Base-by-base conservation (phyloP, 2,329 filamentous ascomycete species). In the Ceratocystis ficicola region DNA sequence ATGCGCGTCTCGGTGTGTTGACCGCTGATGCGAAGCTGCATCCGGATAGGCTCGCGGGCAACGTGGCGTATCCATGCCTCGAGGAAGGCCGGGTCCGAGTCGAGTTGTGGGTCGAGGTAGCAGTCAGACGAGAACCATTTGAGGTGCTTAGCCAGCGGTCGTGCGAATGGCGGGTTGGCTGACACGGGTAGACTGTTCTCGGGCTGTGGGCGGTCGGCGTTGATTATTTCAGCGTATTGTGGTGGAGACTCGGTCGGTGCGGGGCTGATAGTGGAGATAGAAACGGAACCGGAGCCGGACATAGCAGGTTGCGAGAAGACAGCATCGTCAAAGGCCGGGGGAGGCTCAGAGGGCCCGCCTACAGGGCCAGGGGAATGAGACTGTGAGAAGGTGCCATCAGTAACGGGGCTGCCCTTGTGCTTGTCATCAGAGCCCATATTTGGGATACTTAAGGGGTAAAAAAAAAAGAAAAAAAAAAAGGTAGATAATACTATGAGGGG, bases 21-120 rank as follows among this genome's bases (percentile, higher is more conserved):
- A 64, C 84, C 84, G 41, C 76, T 74, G 52, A 86, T 73, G 61
- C 76, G 77, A 7, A 85, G 76, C 63, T 75, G 78, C 0, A 80
- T 79, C n/a, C 81, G 77, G 0, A 83, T 83, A 3, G 83, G 83
- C 8, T 76, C 71, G 32, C 70, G 70, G 30, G 80, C 76, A 59
- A 81, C 78, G 5, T 72, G 69, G 0, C 70, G 70, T 68, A 85
- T 73, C 68, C 81, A 77, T 12, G 71, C 67, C 66, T 80, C 74
- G 22, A 85, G 76, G 28, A 75, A 73, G 2, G 71, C 69, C 2
- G 75, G 73, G 55, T 82, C 77, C 6, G 72, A 71, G 69, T 81
- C 80, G 44, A 83, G 76, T 20, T 74, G 74, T 30, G 69, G 70
- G 68, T 79, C 74, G 64, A 84, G 71, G 71, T 78, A 81, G 70